These are phyloP conservation scores for Talaromyces adpressus DNA, from an alignment of 495 filamentous ascomycete species.

Conservation along the genomic window DNA sequence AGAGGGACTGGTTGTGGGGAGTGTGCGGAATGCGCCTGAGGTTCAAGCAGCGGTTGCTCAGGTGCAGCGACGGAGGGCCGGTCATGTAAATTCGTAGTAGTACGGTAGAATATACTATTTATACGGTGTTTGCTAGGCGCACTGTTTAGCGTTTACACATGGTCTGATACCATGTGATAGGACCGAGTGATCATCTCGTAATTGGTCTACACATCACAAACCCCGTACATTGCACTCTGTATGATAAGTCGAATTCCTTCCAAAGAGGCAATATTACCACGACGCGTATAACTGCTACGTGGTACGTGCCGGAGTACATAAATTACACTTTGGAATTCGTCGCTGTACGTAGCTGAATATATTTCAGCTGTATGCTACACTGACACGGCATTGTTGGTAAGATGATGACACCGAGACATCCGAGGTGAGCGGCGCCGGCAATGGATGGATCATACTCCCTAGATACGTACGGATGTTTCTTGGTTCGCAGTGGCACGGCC, in stretches of 20 bases:
- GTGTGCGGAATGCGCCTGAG: conserved; percentile 64
- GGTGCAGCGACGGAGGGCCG: conserved; percentile 48
- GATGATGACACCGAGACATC: background rate
- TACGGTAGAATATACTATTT: background rate
- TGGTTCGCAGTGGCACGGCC: background rate
- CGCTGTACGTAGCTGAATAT: background rate
- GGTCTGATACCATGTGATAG: background rate
- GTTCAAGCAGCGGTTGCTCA: conserved; percentile 66
- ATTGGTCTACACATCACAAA: background rate
- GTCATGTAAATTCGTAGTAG: background rate
- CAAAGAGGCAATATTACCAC: background rate
- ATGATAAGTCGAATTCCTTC: background rate
- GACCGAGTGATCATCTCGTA: background rate
- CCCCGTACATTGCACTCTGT: background rate
- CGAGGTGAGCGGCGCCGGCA: background rate
- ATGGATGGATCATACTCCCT: background rate
- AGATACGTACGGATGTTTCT: background rate
- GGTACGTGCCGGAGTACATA: background rate
- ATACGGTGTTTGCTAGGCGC: background rate
- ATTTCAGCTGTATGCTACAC: background rate
- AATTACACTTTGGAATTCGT: background rate
- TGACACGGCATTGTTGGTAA: background rate
- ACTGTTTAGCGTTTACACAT: background rate
- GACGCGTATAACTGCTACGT: background rate
- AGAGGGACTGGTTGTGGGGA: conserved; percentile 71